Percentiles rank a stretch among this genome's conserved stretches.
phyloP scores from a whole-genome alignment of 2,329 filamentous ascomycete species.

The Alternaria triticina region DNA sequence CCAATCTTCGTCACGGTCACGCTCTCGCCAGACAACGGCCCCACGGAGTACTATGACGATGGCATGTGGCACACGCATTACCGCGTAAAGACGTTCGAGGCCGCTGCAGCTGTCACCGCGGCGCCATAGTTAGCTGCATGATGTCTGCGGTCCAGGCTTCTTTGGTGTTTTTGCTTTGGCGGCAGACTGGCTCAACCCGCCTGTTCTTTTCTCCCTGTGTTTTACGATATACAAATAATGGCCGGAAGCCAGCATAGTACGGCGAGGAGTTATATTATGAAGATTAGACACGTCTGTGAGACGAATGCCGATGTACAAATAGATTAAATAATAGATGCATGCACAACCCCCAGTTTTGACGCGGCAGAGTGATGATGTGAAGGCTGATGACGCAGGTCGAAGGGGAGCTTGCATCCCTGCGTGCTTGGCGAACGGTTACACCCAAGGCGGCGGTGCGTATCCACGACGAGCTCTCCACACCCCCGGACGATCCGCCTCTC shows the following conservation, averaged over 20 bases:
- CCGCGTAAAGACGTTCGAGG: conserved; percentile 42
- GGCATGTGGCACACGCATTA: conserved; percentile 56
- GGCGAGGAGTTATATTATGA: conserved; percentile 1
- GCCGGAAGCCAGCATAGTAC: not conserved
- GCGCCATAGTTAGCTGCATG: not conserved
- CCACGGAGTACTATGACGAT: conserved; percentile 52
- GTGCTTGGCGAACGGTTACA: conserved; percentile 32
- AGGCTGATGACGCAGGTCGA: conserved; percentile 36
- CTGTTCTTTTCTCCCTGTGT: conserved; percentile 6
- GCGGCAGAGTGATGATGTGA: not conserved
- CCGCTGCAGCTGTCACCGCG: conserved; percentile 13
- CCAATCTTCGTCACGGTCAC: conserved; percentile 41
- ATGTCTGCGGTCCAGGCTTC: not conserved
- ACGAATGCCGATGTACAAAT: not conserved
- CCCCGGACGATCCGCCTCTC: conserved; percentile 31
- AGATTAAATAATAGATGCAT: conserved; percentile 3
- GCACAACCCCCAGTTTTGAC: not conserved
- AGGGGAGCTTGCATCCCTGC: conserved; percentile 36
- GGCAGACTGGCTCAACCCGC: conserved; percentile 5
- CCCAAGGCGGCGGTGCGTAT: conserved; percentile 28
- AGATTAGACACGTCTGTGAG: not conserved
- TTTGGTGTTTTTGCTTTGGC: not conserved
- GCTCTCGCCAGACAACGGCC: conserved; percentile 28
- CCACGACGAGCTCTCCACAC: conserved; percentile 36
- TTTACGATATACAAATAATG: conserved; percentile 14